Base-by-base conservation (phyloP, 345 rosid species). In the Odontarrhena argentea region DNA sequence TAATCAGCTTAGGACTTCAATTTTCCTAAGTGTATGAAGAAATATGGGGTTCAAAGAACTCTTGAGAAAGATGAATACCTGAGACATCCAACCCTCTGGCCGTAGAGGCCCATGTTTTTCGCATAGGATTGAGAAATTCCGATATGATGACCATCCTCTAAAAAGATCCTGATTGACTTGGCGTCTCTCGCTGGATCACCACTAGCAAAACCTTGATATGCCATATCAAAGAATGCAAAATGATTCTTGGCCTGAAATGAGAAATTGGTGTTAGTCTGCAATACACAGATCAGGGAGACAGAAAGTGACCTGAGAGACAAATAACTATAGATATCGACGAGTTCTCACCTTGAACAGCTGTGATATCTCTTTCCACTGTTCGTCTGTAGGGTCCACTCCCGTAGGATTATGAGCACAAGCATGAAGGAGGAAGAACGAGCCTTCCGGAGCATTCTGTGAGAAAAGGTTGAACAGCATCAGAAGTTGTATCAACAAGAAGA, bases 81-180 rank as follows among this genome's bases (percentile, higher is more conserved):
- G 57, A 90, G 91, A 81, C 97, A 93, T 70, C 98, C 98, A 42
- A 86, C 96, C 67, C 98, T 86, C 77, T 93, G 98, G 78, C 98
- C 97, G 64, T 93, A 93, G 45, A 90, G 98, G 71, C 98, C 98
- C 98, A 93, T 93, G 79, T 93, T 93, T 66, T 93, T 93, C 0
- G 98, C 98, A 81, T 90, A 93, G 35, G 98, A 93, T 71, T 93
- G 97, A 43, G 98, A 78, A 67, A 93, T 84, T 76, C 98, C 98
- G 66, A 93, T 82, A 22, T 74, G 80, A 77, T 90, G 97, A 45
- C 98, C 94, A 67, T 93, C 98, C 78, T 85, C 80, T 14, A 93
- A 92, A 70, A 93, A 93, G 77, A 93, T 93, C 79, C 97, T 82
- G 65, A 93, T 90, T 50, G 98, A 74, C 68, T 93, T 90, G 55